Conservation (phyloP, 805 yeast genomes). For the Schwanniomyces yamadae region DNA sequence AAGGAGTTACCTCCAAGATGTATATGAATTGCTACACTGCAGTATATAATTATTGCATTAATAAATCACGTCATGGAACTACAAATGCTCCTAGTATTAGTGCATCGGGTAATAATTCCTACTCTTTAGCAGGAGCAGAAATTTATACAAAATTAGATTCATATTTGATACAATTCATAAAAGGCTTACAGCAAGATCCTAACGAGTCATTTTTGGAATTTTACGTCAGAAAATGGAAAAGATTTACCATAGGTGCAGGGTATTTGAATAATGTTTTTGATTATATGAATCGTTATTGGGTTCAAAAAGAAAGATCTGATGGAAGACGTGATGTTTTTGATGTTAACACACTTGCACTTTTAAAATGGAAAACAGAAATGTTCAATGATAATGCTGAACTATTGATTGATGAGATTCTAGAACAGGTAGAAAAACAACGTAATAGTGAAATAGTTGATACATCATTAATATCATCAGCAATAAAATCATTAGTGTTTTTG, state of each 20-base stretch:
- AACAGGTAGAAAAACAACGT: slow-evolving; percentile 74
- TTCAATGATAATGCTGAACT: slow-evolving; percentile 62
- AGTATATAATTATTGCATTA: slow-evolving; percentile 88
- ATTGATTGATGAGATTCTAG: slow-evolving; percentile 70
- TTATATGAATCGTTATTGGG: slow-evolving; percentile 97
- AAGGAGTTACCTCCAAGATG: slow-evolving; percentile 64
- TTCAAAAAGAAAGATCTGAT: slow-evolving; percentile 90
- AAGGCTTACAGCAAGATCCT: slow-evolving; percentile 46
- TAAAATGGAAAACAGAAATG: slow-evolving; percentile 85
- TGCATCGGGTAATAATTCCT: slow-evolving; percentile 25
- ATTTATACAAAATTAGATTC: slow-evolving; percentile 70
- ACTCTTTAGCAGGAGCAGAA: slow-evolving; percentile 81
- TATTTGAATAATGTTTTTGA: slow-evolving; percentile 91
- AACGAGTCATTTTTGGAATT: slow-evolving; percentile 73
- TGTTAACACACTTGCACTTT: slow-evolving; percentile 81
- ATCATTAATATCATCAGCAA: slow-evolving; percentile 64
- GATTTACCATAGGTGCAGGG: slow-evolving; percentile 88
- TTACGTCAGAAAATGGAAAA: slow-evolving; percentile 84
- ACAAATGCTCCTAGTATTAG: slow-evolving; percentile 12
- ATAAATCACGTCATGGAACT: slow-evolving; percentile 52
- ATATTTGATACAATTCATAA: slow-evolving; percentile 63
- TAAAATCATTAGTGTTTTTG: slow-evolving; percentile 81
- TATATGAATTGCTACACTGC: slow-evolving; percentile 92
- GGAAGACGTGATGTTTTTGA: slow-evolving; percentile 89
- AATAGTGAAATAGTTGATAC: slow-evolving; percentile 73